Evolutionary conservation across 345 rosid genomes (phyloP).

Genomic region (Camelina laxa): DNA sequence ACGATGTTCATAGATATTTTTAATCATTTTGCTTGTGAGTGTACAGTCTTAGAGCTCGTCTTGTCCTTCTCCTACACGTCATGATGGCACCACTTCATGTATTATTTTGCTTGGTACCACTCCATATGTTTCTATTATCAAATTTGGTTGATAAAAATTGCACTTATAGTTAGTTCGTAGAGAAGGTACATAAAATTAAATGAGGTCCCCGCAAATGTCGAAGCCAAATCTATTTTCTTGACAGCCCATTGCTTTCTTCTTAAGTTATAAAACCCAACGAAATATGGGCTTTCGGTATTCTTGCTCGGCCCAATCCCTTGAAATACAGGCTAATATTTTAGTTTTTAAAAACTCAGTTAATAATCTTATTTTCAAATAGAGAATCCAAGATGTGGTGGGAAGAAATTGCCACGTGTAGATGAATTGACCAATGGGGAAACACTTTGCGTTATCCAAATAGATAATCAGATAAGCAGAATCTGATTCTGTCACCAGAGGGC

Average conservation of each 20-base stretch:
- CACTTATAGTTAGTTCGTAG: constrained; percentile 3
- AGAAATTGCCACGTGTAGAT: constrained; percentile 29
- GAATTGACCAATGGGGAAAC: constrained; percentile 43
- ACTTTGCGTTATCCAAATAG: constrained; percentile 41
- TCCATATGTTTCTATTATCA: constrained; percentile 13
- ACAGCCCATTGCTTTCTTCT: not conserved
- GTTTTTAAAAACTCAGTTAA: not conserved
- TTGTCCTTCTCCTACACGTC: constrained; percentile 29
- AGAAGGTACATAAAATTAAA: not conserved
- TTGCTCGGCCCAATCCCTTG: not conserved
- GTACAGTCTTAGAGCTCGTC: constrained; percentile 19
- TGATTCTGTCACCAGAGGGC: constrained; percentile 31
- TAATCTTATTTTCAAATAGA: not conserved
- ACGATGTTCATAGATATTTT: constrained; percentile 4
- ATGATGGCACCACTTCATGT: constrained; percentile 42
- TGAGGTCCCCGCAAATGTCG: not conserved
- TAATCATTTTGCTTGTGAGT: constrained; percentile 23
- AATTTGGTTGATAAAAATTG: not conserved
- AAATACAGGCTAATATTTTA: not conserved
- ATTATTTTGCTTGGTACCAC: constrained; percentile 16
- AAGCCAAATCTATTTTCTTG: not conserved
- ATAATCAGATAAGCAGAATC: constrained; percentile 46
- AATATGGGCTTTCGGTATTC: not conserved
- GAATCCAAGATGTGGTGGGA: constrained; percentile 40
- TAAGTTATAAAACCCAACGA: not conserved